Conservation (phyloP, 768 basidiomycete genomes). For the Trametes cingulata region DNA sequence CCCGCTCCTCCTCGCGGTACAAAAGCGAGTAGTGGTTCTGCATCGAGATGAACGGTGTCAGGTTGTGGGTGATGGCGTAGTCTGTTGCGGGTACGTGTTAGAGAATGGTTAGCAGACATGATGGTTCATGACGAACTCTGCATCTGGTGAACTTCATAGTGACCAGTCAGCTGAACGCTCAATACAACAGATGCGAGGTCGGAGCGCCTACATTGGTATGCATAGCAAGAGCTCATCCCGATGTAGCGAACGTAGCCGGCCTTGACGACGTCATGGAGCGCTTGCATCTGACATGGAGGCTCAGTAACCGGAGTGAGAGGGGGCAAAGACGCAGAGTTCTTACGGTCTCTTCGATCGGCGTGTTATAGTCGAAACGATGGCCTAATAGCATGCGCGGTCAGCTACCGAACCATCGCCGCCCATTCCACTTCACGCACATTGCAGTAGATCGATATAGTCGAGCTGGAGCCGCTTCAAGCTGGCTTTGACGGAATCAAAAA, state of each 20-base stretch:
- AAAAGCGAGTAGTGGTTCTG: conserved; percentile 59
- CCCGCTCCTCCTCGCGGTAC: conserved; percentile 63
- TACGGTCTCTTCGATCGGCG: conserved; percentile 39
- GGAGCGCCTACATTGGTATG: conserved; percentile 34
- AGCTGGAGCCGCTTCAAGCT: conserved; percentile 67
- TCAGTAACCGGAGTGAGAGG: neutral
- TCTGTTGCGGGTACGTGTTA: conserved; percentile 25
- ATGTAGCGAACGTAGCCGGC: conserved; percentile 45
- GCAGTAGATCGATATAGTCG: conserved; percentile 76
- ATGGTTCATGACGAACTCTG: conserved; percentile 26
- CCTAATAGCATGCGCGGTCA: neutral
- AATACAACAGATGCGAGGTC: neutral
- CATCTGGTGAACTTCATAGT: conserved; percentile 33
- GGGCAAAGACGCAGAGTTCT: too few relatives aligned
- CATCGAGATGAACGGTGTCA: conserved; percentile 62
- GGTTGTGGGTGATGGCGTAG: conserved; percentile 40
- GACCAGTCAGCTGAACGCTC: neutral
- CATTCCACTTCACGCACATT: conserved; percentile 53
- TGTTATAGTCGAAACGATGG: conserved; percentile 19
- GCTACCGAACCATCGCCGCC: neutral
- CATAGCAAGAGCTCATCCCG: conserved; percentile 40
- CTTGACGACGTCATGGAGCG: conserved; percentile 48
- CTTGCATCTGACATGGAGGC: conserved; percentile 37
- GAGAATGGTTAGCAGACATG: neutral
- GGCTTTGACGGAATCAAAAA: conserved; percentile 66